Evolutionary conservation across 2,329 filamentous ascomycete genomes (phyloP).

Genomic region (Clonostachys chloroleuca): DNA sequence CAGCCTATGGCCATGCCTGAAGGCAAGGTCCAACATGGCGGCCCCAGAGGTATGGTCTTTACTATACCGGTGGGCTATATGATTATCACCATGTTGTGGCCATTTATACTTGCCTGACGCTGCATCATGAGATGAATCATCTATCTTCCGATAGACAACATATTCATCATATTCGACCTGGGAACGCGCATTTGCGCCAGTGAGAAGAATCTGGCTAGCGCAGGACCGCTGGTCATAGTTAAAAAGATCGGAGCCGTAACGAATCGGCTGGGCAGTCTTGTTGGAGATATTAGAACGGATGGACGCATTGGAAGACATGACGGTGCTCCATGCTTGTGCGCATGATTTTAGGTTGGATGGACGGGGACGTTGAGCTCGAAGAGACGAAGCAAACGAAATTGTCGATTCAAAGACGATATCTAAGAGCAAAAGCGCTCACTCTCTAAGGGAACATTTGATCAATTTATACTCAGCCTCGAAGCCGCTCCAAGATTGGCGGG

Average conservation of each 20-base stretch:
- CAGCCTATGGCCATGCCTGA: constrained; percentile 19
- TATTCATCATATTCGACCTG: constrained; percentile 31
- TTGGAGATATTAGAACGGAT: background rate
- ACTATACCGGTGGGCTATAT: constrained; percentile 24
- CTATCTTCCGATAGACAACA: constrained; percentile 22
- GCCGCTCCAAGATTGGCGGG: too few species aligned
- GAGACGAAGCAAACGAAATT: too few species aligned
- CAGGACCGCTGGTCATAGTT: constrained; percentile 26
- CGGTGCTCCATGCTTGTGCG: too few species aligned
- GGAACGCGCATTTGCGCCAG: constrained; percentile 16
- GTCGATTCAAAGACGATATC: too few species aligned
- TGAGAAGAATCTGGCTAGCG: constrained; percentile 24
- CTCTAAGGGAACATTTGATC: too few species aligned
- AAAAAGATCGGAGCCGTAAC: constrained; percentile 25
- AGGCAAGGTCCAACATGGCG: constrained; percentile 21
- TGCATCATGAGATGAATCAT: constrained; percentile 5
- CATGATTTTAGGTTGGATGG: too few species aligned
- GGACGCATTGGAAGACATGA: background rate
- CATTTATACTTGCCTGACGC: constrained; percentile 2
- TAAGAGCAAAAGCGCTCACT: too few species aligned
- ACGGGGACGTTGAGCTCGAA: too few species aligned
- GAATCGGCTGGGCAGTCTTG: constrained; percentile 1
- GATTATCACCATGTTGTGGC: constrained; percentile 8
- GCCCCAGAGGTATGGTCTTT: constrained; percentile 22
- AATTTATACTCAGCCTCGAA: too few species aligned